These are phyloP conservation scores for Pueraria montana DNA, from an alignment of 306 rosid species.

Conservation along the genomic window DNA sequence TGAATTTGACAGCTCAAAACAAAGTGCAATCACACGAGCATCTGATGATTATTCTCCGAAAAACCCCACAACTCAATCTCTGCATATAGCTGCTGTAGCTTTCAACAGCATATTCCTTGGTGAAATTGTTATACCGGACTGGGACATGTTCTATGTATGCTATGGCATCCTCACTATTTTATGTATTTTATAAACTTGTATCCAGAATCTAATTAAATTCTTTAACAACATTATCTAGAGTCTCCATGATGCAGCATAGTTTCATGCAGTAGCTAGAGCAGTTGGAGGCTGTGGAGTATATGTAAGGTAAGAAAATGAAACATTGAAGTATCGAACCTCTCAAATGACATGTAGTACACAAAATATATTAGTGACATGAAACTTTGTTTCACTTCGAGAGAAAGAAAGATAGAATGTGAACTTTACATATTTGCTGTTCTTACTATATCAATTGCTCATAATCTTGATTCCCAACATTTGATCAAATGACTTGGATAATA, in stretches of 20 bases:
- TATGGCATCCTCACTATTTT: constrained; percentile 26
- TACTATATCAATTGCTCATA: background rate
- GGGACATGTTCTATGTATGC: constrained; percentile 42
- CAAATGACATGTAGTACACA: background rate
- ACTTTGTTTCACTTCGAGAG: background rate
- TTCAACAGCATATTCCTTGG: constrained; percentile 45
- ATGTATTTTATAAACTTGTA: constrained; percentile 4
- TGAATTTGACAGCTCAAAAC: constrained; percentile 33
- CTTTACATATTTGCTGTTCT: background rate
- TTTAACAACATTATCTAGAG: constrained; percentile 17
- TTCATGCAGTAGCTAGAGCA: constrained; percentile 43
- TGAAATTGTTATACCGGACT: constrained; percentile 34
- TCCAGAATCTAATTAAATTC: constrained; percentile 10
- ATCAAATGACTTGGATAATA: constrained; percentile 17
- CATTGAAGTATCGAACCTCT: background rate
- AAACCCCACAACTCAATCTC: constrained; percentile 26
- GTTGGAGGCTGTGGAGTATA: constrained; percentile 41
- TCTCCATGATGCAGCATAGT: constrained; percentile 38
- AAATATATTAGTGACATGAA: background rate
- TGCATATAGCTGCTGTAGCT: constrained; percentile 34
- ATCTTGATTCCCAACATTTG: background rate
- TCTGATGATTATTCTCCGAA: constrained; percentile 38
- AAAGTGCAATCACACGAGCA: constrained; percentile 40
- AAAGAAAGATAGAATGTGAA: background rate
- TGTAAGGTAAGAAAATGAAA: background rate